Conservation (phyloP, 2,329 filamentous ascomycete species). For the Geosmithia flava region DNA sequence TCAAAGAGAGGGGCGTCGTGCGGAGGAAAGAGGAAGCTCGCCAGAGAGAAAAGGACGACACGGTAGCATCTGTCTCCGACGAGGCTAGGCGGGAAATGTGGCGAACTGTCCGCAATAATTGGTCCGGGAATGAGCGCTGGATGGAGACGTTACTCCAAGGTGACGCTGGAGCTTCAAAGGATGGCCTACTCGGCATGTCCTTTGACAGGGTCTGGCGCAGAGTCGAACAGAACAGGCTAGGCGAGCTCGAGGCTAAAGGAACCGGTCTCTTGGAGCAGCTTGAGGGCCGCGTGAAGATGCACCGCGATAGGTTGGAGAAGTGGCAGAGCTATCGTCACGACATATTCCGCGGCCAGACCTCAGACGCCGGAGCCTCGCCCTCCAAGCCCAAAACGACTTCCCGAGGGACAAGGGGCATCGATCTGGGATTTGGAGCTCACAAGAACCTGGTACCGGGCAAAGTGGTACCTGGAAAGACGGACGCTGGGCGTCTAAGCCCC, state of each 20-base stretch:
- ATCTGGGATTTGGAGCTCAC: constrained; percentile 42
- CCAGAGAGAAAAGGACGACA: constrained; percentile 12
- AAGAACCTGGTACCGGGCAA: constrained; percentile 30
- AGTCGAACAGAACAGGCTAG: constrained; percentile 45
- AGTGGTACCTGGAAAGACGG: constrained; percentile 13
- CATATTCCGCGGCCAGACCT: constrained; percentile 22
- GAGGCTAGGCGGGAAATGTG: constrained; percentile 37
- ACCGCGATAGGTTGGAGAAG: constrained; percentile 54
- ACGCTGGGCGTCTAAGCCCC: constrained; percentile 6
- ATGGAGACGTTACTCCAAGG: constrained; percentile 59
- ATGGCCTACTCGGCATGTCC: constrained; percentile 50
- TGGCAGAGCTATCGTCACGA: constrained; percentile 59
- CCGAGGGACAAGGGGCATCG: constrained; percentile 27
- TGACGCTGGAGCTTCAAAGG: constrained; percentile 41
- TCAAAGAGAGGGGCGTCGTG: constrained; percentile 47
- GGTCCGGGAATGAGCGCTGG: constrained; percentile 69
- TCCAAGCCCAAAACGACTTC: constrained; percentile 9
- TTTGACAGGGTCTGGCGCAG: constrained; percentile 63
- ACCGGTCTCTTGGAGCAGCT: constrained; percentile 56
- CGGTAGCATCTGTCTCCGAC: constrained; percentile 22
- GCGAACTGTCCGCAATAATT: constrained; percentile 55
- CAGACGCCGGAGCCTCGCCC: constrained; percentile 8
- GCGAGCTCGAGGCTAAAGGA: constrained; percentile 39
- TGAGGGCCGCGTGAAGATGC: constrained; percentile 52
- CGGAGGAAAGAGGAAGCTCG: constrained; percentile 36